Percentiles rank a stretch among this genome's conserved stretches.
These are phyloP conservation scores for Populus euphratica DNA, from an alignment of 345 rosid genomes.

Conservation along the genomic window DNA sequence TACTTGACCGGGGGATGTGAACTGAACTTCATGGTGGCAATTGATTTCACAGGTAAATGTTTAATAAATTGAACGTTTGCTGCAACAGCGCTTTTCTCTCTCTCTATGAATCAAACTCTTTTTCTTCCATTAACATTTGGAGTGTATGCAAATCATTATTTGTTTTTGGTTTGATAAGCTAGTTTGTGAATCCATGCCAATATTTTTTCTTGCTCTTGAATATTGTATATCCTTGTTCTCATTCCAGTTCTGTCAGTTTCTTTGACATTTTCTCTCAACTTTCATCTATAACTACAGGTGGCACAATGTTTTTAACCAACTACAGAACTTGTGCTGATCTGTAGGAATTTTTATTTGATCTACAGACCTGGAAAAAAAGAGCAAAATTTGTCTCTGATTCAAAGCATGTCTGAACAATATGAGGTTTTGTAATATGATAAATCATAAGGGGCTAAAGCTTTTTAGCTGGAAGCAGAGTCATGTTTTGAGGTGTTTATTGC, in stretches of 20 bases:
- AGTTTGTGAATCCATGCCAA: neutral
- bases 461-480: neutral
- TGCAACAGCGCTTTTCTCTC: neutral
- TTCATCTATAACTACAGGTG: neutral
- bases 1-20: slow-evolving; percentile 80
- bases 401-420: neutral
- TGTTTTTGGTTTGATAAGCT: neutral
- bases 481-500: neutral
- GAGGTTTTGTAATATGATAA: neutral
- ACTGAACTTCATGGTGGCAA: slow-evolving; percentile 90
- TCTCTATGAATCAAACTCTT: too few relatives aligned
- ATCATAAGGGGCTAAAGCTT: neutral
- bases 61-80: neutral
- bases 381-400: neutral
- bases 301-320: neutral
- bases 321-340: neutral
- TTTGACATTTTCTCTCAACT: neutral
- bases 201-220: slow-evolving; percentile 5
- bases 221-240: neutral
- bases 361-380: neutral
- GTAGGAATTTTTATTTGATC: neutral
- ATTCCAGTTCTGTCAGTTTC: neutral
- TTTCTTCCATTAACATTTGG: neutral
- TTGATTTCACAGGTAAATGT: slow-evolving; percentile 83
- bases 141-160: neutral